phyloP scores from a whole-genome alignment of 805 yeast species.

The Brettanomyces naardenensis region DNA sequence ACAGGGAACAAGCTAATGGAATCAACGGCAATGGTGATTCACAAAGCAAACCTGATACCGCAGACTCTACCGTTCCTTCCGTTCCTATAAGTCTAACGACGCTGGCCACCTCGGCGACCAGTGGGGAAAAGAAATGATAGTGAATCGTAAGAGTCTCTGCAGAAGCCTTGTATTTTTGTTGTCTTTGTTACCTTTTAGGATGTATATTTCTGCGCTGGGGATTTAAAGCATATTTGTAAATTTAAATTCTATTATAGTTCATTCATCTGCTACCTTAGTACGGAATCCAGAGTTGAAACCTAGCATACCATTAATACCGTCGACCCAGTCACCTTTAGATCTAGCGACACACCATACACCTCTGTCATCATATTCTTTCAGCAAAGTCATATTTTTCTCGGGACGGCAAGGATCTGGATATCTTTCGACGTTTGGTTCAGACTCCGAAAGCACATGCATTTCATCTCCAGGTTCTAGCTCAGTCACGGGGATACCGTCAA shows the following conservation, averaged over 20 bases:
- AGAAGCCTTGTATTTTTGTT: not conserved
- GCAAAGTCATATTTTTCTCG: not conserved
- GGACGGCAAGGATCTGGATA: not conserved
- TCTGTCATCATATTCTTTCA: not conserved
- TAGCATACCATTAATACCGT: constrained; percentile 75
- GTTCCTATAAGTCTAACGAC: not conserved
- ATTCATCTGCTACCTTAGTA: constrained; percentile 3
- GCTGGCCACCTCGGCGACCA: not conserved
- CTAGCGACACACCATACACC: constrained; percentile 88
- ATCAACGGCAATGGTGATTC: not conserved
- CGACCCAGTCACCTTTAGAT: constrained; percentile 84
- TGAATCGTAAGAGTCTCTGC: not conserved
- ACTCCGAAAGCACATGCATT: constrained; percentile 61
- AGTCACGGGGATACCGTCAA: constrained; percentile 79
- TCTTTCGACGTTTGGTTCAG: constrained; percentile 49
- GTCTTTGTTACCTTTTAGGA: not conserved
- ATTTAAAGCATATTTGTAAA: constrained; percentile 10
- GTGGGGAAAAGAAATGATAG: constrained; percentile 1
- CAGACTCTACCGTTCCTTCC: not conserved
- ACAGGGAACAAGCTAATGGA: not conserved
- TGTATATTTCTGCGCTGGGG: not conserved
- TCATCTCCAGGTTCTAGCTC: constrained; percentile 70
- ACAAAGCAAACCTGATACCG: constrained; percentile 1
- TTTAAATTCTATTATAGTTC: constrained; percentile 1
- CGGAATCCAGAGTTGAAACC: constrained; percentile 87